Evolutionary conservation across 306 rosid genomes (phyloP), one percentile per base, ranked within the genome.

Genomic region (Lagenaria siceraria): DNA sequence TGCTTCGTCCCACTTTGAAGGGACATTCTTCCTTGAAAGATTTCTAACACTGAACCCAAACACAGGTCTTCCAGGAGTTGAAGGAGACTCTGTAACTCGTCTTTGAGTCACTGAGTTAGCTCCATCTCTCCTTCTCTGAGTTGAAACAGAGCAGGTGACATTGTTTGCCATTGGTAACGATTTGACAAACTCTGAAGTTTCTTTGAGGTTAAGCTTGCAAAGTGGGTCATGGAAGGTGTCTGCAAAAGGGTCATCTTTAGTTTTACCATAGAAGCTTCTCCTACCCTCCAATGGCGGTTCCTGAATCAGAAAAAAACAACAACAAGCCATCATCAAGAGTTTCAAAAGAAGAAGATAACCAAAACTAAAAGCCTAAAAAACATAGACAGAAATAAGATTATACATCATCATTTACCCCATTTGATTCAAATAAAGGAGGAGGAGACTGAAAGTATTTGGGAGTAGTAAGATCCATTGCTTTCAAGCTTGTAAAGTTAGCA

Each of bases 1-100:
- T 18, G 99, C 99, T 82, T 96, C 97, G 77, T 92, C 99, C 99
- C 99, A 96, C 65, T 96, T 96, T 12, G 98, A 96, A 80, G 98
- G 99, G 53, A 96, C 85, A 69, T 64, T 86, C 69, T 92, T 96
- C 55, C 98, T 89, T 2, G 91, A 78, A 84, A 86, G 87, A 78
- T 80, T 91, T 48, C 85, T 78, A 42, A 83, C 82, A 38, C 87
- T 88, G 84, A 96, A 96, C 75, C 88, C 78, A 87, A 96, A 96
- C 70, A 92, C 86, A 0, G 99, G 96, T 54, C 99, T 90, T 4
- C 98, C 99, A 19, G 99, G 98, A 3, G 98, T 96, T 1, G 96
- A 62, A 21, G 99, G 99, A 81, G 99, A 82, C 74, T 87, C 93
- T 13, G 80, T 15, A 40, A 66, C 35, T 75, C 86, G 85, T 72